phyloP scores from a whole-genome alignment of 2,329 filamentous ascomycete genomes.

The Penicillium sumatraense region DNA sequence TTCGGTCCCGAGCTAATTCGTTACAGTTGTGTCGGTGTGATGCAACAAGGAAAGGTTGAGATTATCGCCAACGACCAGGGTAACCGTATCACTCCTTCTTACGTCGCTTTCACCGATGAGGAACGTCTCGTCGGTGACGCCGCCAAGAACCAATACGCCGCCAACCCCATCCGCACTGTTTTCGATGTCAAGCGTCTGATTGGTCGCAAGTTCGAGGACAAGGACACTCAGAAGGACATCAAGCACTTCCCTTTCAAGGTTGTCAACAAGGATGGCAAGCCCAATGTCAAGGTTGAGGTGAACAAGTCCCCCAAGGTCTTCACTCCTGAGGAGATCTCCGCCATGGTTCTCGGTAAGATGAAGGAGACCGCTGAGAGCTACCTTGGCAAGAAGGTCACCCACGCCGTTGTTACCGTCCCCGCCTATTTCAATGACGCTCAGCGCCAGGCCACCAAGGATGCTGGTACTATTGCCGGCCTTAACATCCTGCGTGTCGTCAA shows the following conservation, averaged over 20 bases:
- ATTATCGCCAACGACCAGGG: slow-evolving; percentile 96
- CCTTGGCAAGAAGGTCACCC: slow-evolving; percentile 63
- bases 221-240: slow-evolving; percentile 87
- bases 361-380: slow-evolving; percentile 68
- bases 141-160: slow-evolving; percentile 90
- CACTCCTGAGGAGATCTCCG: slow-evolving; percentile 69
- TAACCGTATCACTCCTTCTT: slow-evolving; percentile 94
- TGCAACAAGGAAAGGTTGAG: slow-evolving; percentile 93
- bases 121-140: slow-evolving; percentile 97
- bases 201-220: slow-evolving; percentile 80
- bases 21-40: slow-evolving; percentile 88
- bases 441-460: slow-evolving; percentile 95
- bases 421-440: slow-evolving; percentile 99
- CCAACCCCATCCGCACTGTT: slow-evolving; percentile 76
- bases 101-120: slow-evolving; percentile 95
- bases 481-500: slow-evolving; percentile 97
- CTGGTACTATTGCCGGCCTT: slow-evolving; percentile 86
- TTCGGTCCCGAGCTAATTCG: slow-evolving; percentile 19
- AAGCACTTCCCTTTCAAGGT: slow-evolving; percentile 99
- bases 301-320: slow-evolving; percentile 63
- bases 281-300: slow-evolving; percentile 73
- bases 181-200: slow-evolving; percentile 88
- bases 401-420: slow-evolving; percentile 85
- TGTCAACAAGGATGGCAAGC: slow-evolving; percentile 86
- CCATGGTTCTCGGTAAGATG: slow-evolving; percentile 72